Conservation (phyloP, 352 stramenopile species). For the Globisporangium middletonii region DNA sequence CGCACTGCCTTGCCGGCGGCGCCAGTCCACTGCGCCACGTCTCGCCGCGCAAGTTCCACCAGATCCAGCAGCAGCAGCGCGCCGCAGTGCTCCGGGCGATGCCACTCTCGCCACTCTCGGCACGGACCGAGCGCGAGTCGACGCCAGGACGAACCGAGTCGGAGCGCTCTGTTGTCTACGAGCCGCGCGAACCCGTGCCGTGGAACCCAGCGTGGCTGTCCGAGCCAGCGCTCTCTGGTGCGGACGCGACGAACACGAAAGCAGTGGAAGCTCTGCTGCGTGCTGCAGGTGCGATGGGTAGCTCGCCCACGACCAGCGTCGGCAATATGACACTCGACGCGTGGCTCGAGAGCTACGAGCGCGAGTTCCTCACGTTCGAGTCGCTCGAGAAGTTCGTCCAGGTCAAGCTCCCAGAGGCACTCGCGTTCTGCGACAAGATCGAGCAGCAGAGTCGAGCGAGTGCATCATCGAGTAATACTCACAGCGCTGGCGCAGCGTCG, state of each 20-base stretch:
- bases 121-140: background rate
- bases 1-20: background rate
- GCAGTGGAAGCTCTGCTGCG: slow-evolving; percentile 4
- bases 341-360: slow-evolving; percentile 44
- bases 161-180: background rate
- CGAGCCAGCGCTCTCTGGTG: background rate
- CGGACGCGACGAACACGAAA: background rate
- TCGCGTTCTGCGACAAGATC: slow-evolving; percentile 39
- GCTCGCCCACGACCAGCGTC: slow-evolving; percentile 2
- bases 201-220: slow-evolving; percentile 32
- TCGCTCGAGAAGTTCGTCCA: slow-evolving; percentile 41
- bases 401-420: slow-evolving; percentile 43
- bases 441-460: slow-evolving; percentile 14
- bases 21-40: slow-evolving; percentile 18
- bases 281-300: slow-evolving; percentile 2
- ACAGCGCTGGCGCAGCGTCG: background rate
- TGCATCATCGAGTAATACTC: background rate
- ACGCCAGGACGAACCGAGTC: background rate
- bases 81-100: slow-evolving; percentile 17
- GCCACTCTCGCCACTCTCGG: slow-evolving; percentile 24
- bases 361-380: slow-evolving; percentile 36
- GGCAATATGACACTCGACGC: slow-evolving; percentile 24
- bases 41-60: slow-evolving; percentile 40
- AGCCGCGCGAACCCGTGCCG: slow-evolving; percentile 10
- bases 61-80: slow-evolving; percentile 33